Conservation (phyloP, 2,329 filamentous ascomycete genomes). For the Trichoderma lentiforme region DNA sequence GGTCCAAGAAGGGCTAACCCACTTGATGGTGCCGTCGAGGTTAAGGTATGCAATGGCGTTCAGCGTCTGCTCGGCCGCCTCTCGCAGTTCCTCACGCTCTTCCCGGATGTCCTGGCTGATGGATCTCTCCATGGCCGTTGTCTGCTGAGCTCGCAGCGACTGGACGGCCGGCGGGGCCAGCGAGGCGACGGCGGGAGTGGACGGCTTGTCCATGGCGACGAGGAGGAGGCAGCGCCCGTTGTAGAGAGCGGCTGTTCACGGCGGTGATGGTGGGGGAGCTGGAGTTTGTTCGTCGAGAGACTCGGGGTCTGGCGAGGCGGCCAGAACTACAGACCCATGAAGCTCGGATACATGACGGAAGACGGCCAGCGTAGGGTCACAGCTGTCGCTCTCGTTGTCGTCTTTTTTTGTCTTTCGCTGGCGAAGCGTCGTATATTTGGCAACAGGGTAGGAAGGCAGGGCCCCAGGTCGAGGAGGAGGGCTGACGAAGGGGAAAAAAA, state of each 20-base stretch:
- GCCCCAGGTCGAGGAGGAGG: slow-evolving; percentile 9
- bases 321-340: slow-evolving; percentile 47
- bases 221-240: slow-evolving; percentile 4
- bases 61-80: slow-evolving; percentile 92
- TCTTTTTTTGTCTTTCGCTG: slow-evolving; percentile 1
- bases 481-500: not conserved
- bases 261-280: slow-evolving; percentile 7
- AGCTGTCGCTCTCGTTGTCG: slow-evolving; percentile 22
- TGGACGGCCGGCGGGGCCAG: slow-evolving; percentile 54
- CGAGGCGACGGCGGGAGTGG: slow-evolving; percentile 23
- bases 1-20: slow-evolving; percentile 94
- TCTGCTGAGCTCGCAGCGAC: slow-evolving; percentile 49
- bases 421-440: slow-evolving; percentile 18
- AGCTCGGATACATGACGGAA: slow-evolving; percentile 46
- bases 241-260: slow-evolving; percentile 15
- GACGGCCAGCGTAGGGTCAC: slow-evolving; percentile 26
- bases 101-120: slow-evolving; percentile 88
- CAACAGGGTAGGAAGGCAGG: not conserved
- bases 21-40: slow-evolving; percentile 84
- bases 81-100: slow-evolving; percentile 88
- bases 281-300: slow-evolving; percentile 22
- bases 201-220: slow-evolving; percentile 45
- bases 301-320: slow-evolving; percentile 42
- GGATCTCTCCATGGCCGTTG: slow-evolving; percentile 58
- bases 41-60: slow-evolving; percentile 96